Evolutionary conservation across 768 basidiomycete species (phyloP).

Genomic region (Pisolithus microcarpus): DNA sequence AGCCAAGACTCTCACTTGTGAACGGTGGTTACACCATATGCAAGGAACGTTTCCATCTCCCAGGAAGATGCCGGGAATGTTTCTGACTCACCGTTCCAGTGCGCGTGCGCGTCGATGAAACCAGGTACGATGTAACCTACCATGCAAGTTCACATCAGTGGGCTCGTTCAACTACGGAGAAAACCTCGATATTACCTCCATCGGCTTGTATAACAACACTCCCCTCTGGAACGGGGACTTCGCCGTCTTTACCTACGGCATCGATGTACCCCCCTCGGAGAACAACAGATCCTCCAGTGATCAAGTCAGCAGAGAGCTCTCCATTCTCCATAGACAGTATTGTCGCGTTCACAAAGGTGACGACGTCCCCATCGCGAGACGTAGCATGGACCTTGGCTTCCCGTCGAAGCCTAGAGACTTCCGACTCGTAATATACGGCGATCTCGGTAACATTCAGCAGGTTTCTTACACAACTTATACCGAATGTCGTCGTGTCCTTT

Average conservation of each 20-base stretch:
- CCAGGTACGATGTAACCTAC: conserved; percentile 62
- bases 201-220: conserved; percentile 48
- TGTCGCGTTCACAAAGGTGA: conserved; percentile 63
- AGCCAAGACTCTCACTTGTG: conserved; percentile 49
- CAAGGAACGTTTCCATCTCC: conserved; percentile 70
- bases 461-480: conserved; percentile 52
- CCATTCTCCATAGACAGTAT: conserved; percentile 63
- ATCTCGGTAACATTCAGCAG: conserved; percentile 55
- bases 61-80: conserved; percentile 60
- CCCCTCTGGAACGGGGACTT: conserved; percentile 30
- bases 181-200: conserved; percentile 55
- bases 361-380: conserved; percentile 27
- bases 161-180: not conserved
- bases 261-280: conserved; percentile 54
- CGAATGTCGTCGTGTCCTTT: conserved; percentile 47
- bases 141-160: conserved; percentile 2
- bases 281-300: conserved; percentile 46
- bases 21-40: conserved; percentile 68
- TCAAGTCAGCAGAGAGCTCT: conserved; percentile 40
- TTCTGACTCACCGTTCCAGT: conserved; percentile 50
- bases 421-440: conserved; percentile 52
- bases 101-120: conserved; percentile 72
- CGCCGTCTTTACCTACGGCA: conserved; percentile 32
- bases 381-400: conserved; percentile 31
- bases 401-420: conserved; percentile 49